Evolutionary conservation across 1,284 basidiomycete genomes (phyloP), one percentile per base, ranked within the genome.

Genomic region (Hortiboletus rubellus): DNA sequence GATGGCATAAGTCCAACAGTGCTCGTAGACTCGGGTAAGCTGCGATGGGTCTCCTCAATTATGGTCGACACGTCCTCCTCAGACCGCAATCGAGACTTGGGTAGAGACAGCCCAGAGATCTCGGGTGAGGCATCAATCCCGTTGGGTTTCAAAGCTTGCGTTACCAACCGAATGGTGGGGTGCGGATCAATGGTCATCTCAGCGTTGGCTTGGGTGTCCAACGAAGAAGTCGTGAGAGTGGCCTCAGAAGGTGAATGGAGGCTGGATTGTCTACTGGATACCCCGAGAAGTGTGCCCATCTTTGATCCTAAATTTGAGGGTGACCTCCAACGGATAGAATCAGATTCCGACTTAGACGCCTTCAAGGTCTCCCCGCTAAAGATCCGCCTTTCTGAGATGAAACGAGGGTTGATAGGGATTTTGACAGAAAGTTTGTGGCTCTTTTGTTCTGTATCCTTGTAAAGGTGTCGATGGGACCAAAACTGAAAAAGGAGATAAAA

Each of bases 401-500:
- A 63, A 37, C 66, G 70, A 42, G 69, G 60, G 41, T 72, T 70
- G 50, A 73, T 67, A 30, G 74, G 67, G 8, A 75, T 63, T 50
- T 63, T 76, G 50, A 72, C 59, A n/a, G 79, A 72, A 31, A 79
- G 56, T 34, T 64, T 70, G 47, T 71, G 64, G 62, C 79, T 83
- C 60, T 76, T 80, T 61, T 75, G 75, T 57, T 75, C 75, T 42
- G 71, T 72, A 57, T 91, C 87, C 50, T 82, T 76, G 73, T 91
- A 96, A 11, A 95, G 81, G 64, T 93, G 83, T 18, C 85, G 83
- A 71, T 96, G 94, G 0, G 92, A 92, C 81, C 85, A 94, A 34
- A 96, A 82, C 68, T 95, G 93, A 76, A 96, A 96, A 49, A 93
- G 66, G 36, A 96, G 80, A 70, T 93, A 94, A 18, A 84, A 81